Percentiles rank a stretch among this genome's conserved stretches.
These are phyloP conservation scores for Nidularia sp. DNA, from an alignment of 768 basidiomycete genomes.

Conservation along the genomic window DNA sequence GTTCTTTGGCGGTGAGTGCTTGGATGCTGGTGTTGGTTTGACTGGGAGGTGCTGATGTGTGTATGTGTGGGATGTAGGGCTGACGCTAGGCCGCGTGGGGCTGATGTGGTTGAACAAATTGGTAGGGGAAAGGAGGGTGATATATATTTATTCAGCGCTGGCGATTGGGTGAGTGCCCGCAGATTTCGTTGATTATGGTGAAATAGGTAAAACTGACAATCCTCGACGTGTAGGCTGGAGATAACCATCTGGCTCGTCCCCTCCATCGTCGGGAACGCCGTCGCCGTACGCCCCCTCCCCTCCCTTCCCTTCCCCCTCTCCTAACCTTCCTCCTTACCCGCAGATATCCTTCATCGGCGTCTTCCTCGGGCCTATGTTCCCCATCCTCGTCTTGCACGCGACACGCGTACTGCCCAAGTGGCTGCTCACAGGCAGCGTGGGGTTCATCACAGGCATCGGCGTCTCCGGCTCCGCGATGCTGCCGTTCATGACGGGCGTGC, in stretches of 20 bases:
- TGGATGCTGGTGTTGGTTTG: not conserved
- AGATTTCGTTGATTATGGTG: not conserved
- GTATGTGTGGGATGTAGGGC: conserved; percentile 28
- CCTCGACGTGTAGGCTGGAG: conserved; percentile 43
- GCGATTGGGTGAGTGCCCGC: conserved; percentile 37
- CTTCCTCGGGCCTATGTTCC: conserved; percentile 53
- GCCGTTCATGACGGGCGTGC: conserved; percentile 46
- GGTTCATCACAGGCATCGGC: conserved; percentile 52
- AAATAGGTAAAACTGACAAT: not conserved
- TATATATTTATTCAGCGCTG: conserved; percentile 48
- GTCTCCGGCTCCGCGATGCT: conserved; percentile 46
- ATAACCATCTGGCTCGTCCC: conserved; percentile 68
- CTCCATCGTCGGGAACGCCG: conserved; percentile 58
- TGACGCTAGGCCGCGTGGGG: conserved; percentile 53
- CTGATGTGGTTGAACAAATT: conserved; percentile 54
- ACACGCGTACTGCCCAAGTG: conserved; percentile 52
- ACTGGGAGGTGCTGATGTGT: not conserved
- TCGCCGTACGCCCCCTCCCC: conserved; percentile 35
- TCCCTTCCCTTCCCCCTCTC: too few species aligned
- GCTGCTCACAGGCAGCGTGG: conserved; percentile 40
- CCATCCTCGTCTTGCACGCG: conserved; percentile 50
- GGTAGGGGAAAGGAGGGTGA: conserved; percentile 44
- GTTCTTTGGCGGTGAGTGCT: conserved; percentile 16
- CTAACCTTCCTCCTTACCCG: too few species aligned
- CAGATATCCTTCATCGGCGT: conserved; percentile 27